Evolutionary conservation across 352 stramenopile species (phyloP).

Genomic region (Globisporangium rhizosaccharum): DNA sequence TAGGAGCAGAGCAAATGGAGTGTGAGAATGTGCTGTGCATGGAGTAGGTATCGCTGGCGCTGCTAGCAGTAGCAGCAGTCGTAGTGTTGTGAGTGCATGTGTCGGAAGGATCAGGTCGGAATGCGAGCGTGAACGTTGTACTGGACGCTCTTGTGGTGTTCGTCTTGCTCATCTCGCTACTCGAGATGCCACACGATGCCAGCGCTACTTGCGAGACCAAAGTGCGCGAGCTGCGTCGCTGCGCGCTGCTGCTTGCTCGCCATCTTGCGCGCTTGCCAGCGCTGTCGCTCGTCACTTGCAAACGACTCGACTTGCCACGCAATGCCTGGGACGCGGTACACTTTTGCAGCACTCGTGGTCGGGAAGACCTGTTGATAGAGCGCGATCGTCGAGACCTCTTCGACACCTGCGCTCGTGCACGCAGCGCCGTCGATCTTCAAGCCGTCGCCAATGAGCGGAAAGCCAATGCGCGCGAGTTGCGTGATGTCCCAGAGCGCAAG

Average conservation of each 20-base stretch:
- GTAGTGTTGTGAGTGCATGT: neutral
- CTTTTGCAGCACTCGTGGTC: conserved; percentile 58
- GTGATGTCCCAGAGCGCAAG: conserved; percentile 91
- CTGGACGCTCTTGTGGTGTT: neutral
- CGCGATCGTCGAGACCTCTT: conserved; percentile 92
- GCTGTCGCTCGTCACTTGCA: conserved; percentile 55
- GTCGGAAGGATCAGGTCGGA: neutral
- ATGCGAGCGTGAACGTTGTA: neutral
- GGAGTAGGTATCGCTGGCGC: neutral
- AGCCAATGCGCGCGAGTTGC: conserved; percentile 88
- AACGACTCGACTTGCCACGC: conserved; percentile 79
- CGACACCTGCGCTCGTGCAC: conserved; percentile 60
- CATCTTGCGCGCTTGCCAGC: conserved; percentile 96
- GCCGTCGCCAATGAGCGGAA: conserved; percentile 86
- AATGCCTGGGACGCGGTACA: conserved; percentile 75
- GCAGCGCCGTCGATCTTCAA: conserved; percentile 42
- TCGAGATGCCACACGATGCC: neutral
- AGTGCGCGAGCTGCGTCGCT: conserved; percentile 61
- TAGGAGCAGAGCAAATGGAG: neutral
- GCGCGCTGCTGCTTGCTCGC: conserved; percentile 88
- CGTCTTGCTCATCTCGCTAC: neutral
- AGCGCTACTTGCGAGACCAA: conserved; percentile 24
- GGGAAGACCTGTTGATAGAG: conserved; percentile 87
- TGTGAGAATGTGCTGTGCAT: neutral
- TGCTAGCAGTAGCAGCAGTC: neutral